These are phyloP conservation scores for Microbotryum lychnidis-dioicae DNA, from an alignment of 1,284 basidiomycete genomes.

Conservation along the genomic window DNA sequence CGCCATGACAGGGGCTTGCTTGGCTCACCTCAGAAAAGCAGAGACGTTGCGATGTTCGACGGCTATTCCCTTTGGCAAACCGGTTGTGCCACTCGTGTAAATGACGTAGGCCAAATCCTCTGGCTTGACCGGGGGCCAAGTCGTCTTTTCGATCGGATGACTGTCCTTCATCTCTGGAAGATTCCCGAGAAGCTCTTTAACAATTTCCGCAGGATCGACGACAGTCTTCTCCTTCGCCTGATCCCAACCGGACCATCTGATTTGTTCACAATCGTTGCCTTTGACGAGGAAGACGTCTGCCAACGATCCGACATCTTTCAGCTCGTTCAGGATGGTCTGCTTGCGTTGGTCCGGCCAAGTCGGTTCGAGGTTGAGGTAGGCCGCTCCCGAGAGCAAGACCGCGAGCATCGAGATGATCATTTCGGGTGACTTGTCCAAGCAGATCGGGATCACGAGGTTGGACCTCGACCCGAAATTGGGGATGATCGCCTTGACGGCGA, in stretches of 20 bases:
- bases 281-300: conserved; percentile 16
- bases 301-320: conserved; percentile 15
- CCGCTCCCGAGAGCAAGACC: conserved; percentile 21
- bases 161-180: background rate
- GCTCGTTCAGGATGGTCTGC: conserved; percentile 20
- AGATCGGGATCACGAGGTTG: conserved; percentile 23
- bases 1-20: background rate
- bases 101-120: conserved; percentile 29
- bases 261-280: conserved; percentile 6
- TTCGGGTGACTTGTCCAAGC: conserved; percentile 27
- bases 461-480: background rate
- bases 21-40: conserved; percentile 22
- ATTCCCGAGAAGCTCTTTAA: conserved; percentile 4
- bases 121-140: background rate
- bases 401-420: conserved; percentile 30
- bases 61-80: conserved; percentile 30
- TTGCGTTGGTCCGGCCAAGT: conserved; percentile 23
- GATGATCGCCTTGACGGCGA: conserved; percentile 1
- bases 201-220: conserved; percentile 5
- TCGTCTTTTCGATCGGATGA: conserved; percentile 1
- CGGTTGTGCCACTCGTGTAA: conserved; percentile 33
- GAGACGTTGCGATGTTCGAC: conserved; percentile 31
- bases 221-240: background rate
- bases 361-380: conserved; percentile 33
- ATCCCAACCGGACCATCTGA: conserved; percentile 8